phyloP scores from a whole-genome alignment of 108 stramenopile species.

The Aurantiochytrium sp. region DNA sequence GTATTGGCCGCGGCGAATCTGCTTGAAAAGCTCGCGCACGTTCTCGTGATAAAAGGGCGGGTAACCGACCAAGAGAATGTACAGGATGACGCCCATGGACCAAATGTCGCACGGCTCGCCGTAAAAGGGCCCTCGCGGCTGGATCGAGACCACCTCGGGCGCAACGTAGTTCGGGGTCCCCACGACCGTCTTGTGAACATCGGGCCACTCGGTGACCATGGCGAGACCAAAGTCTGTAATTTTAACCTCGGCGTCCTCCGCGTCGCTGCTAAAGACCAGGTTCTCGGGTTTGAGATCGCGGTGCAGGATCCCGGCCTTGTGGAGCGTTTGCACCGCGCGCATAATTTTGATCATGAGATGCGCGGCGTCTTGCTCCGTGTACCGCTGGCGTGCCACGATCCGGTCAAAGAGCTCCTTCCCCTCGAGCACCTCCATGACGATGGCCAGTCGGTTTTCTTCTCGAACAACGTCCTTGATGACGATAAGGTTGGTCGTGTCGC shows the following conservation, averaged over 20 bases:
- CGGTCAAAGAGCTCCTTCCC: constrained; percentile 72
- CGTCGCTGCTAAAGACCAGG: constrained; percentile 3
- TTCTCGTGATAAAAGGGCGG: constrained; percentile 29
- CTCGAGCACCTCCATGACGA: constrained; percentile 23
- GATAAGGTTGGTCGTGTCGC: neutral
- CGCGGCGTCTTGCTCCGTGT: constrained; percentile 64
- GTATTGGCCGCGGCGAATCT: constrained; percentile 33
- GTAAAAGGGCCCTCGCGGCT: neutral
- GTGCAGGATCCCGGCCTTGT: constrained; percentile 23
- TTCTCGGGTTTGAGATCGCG: constrained; percentile 39
- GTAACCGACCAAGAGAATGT: constrained; percentile 27
- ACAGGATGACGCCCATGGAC: constrained; percentile 32
- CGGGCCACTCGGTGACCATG: neutral
- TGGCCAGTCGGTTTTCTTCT: constrained; percentile 12
- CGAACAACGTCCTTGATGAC: neutral
- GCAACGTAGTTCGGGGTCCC: constrained; percentile 38
- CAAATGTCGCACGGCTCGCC: constrained; percentile 25
- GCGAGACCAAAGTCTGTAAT: constrained; percentile 31
- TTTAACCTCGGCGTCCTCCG: constrained; percentile 26
- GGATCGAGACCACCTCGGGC: constrained; percentile 26
- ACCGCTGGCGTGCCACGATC: constrained; percentile 66
- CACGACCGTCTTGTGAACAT: constrained; percentile 6
- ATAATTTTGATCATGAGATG: constrained; percentile 11
- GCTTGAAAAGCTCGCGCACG: constrained; percentile 21
- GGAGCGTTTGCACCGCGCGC: constrained; percentile 7